Conservation (phyloP, 2,329 filamentous ascomycete species). For the Celoporthe dispersa region DNA sequence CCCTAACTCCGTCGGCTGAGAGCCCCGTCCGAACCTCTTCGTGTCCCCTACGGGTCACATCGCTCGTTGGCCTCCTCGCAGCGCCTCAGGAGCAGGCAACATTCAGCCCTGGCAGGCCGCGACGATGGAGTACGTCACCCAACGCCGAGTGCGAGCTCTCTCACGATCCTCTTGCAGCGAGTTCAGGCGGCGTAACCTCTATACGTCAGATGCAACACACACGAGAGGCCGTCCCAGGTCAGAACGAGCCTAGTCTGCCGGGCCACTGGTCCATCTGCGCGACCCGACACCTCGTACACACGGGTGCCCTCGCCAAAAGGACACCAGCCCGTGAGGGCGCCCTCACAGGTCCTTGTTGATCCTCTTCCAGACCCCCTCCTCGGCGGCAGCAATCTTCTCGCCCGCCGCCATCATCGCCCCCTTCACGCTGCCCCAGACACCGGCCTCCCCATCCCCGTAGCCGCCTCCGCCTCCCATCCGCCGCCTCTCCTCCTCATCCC, state of each 20-base stretch:
- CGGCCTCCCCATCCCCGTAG: constrained; percentile 44
- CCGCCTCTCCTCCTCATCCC: constrained; percentile 37
- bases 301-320: background rate
- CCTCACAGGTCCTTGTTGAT: constrained; percentile 59
- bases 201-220: background rate
- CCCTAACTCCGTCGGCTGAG: background rate
- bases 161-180: background rate
- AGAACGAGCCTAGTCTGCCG: background rate
- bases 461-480: constrained; percentile 23
- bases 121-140: constrained; percentile 5
- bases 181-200: background rate
- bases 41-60: constrained; percentile 3
- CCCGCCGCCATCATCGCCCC: constrained; percentile 62
- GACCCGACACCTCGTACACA: background rate
- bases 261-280: background rate
- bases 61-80: background rate
- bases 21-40: background rate
- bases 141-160: background rate
- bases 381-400: constrained; percentile 60
- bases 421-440: constrained; percentile 60
- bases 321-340: background rate
- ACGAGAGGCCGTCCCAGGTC: background rate
- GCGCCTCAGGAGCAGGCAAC: background rate
- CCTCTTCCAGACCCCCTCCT: constrained; percentile 65
- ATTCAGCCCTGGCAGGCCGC: background rate